Conservation (phyloP, 2,329 filamentous ascomycete genomes). For the Fusarium mexicanum region DNA sequence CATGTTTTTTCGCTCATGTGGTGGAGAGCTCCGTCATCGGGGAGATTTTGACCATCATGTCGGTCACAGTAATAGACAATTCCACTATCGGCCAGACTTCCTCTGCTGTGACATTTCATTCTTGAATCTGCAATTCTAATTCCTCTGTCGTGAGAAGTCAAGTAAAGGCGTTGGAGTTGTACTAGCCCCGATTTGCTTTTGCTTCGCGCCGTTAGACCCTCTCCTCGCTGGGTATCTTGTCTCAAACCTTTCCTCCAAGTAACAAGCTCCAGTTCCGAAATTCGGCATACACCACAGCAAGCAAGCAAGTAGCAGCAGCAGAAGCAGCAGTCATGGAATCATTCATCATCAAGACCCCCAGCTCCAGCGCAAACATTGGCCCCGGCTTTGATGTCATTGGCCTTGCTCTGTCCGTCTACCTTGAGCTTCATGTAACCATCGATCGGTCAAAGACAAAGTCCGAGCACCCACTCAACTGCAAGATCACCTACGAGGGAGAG, state of each 20-base stretch:
- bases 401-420: conserved; percentile 90
- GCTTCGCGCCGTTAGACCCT: conserved; percentile 29
- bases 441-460: conserved; percentile 65
- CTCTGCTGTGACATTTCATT: conserved; percentile 1
- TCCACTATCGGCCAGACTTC: conserved; percentile 12
- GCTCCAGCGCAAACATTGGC: conserved; percentile 97
- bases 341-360: conserved; percentile 82
- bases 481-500: conserved; percentile 88
- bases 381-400: conserved; percentile 98
- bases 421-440: conserved; percentile 86
- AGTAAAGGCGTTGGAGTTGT: conserved; percentile 1
- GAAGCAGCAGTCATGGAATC: conserved; percentile 60
- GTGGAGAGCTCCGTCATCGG: conserved; percentile 36
- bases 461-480: conserved; percentile 80
- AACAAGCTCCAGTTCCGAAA: conserved; percentile 6
- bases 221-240: conserved; percentile 5
- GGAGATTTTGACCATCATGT: not conserved
- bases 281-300: conserved; percentile 34
- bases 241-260: conserved; percentile 17
- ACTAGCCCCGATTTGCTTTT: conserved; percentile 27
- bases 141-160: not conserved
- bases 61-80: conserved; percentile 16
- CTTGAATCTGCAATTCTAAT: not conserved
- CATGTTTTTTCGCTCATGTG: not conserved
- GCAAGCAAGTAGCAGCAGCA: conserved; percentile 14